Evolutionary conservation across 1,139 yeast genomes (phyloP), one percentile per base, ranked within the genome.

Genomic region (Geotrichum histeridarum): DNA sequence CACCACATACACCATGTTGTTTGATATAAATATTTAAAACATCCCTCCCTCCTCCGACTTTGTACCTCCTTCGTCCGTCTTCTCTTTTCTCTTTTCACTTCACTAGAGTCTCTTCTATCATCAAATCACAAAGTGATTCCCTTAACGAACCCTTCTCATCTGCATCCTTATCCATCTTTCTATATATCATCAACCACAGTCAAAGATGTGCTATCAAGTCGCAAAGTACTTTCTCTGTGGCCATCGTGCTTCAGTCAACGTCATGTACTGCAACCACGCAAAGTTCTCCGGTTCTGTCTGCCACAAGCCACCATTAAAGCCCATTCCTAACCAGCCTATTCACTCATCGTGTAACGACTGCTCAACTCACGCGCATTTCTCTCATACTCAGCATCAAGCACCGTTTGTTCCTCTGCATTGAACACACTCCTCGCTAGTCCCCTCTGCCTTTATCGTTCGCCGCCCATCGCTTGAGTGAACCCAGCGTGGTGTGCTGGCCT

Each of bases 191-290:
- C 14, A 4, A 31, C 30, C 14, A 14, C n/a, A 4, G 14, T 15
- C 17, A 5, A 22, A 14, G 18, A 54, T 54, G 57, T 54, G 57
- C 50, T 48, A 54, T 45, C 51, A 50, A 42, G 52, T 50, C 33
- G 54, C 57, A 11, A 39, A 43, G 14, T 54, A 54, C 48, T 50
- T 42, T 43, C 42, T 47, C 41, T 54, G 57, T 46, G 57, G 57
- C 42, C 57, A 54, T 37, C 43, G 50, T 14, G 54, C 53, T 33
- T 47, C 50, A 7, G 42, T 51, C 48, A 54, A 54, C 52, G 51
- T 51, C 46, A 54, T 54, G 32, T 54, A 54, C 48, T 54, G 57
- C 41, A 15, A 36, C 17, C 51, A 39, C 15, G 57, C 57, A 30
- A 39, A 41, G 32, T 46, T 42, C 37, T 50, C 57, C 1, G 57